Conservation (phyloP, 2,329 filamentous ascomycete species). For the Sclerotinia spermophila region DNA sequence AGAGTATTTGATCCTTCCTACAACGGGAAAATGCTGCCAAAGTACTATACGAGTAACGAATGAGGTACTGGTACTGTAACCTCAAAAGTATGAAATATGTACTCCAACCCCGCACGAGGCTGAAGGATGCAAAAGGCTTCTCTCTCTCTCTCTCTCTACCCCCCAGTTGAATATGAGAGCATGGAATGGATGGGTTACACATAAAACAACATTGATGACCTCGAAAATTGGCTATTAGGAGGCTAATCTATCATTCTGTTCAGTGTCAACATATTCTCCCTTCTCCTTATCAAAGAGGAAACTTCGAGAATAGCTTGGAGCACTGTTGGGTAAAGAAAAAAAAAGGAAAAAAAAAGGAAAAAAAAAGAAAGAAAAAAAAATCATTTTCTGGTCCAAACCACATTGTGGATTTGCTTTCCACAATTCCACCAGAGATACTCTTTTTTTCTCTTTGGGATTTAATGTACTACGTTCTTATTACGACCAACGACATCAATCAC, state of each 20-base stretch:
- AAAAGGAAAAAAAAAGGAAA: background rate
- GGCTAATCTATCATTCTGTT: background rate
- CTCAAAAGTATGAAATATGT: no score
- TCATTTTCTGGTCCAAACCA: background rate
- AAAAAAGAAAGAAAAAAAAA: no score
- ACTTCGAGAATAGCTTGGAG: background rate
- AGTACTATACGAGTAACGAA: background rate
- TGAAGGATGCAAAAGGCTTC: background rate
- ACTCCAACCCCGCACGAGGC: constrained; percentile 1
- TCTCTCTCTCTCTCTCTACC: background rate
- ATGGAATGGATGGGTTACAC: background rate
- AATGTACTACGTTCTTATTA: background rate
- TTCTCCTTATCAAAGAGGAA: background rate
- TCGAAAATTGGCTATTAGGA: background rate
- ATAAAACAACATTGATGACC: background rate
- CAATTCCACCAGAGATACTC: constrained; percentile 4
- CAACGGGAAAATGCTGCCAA: background rate
- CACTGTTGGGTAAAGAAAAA: background rate
- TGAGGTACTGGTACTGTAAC: no score
- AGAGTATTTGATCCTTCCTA: background rate
- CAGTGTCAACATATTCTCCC: background rate
- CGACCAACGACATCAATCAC: background rate
- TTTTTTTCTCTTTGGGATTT: background rate
- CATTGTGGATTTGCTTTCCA: constrained; percentile 9
- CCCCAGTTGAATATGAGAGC: background rate